These are phyloP conservation scores for Leptoxyphium fumago DNA, from an alignment of 2,329 filamentous ascomycete genomes.

Conservation along the genomic window DNA sequence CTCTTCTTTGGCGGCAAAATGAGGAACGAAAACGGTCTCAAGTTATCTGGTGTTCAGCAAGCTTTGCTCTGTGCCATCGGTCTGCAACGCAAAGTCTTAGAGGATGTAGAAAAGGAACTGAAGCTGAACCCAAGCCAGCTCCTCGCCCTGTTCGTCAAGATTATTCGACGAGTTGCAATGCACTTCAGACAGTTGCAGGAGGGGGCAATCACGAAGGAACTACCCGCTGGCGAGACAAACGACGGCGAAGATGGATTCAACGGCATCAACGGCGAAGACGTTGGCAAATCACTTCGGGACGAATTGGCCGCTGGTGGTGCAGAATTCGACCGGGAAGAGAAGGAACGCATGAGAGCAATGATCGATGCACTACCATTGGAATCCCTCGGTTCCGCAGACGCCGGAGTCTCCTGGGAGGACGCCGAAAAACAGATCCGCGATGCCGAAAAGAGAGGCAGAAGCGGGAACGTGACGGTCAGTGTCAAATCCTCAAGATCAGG, in stretches of 20 bases:
- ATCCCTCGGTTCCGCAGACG: conserved; percentile 45
- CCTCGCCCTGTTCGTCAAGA: conserved; percentile 94
- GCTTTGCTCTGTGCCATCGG: conserved; percentile 81
- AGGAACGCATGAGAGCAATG: conserved; percentile 68
- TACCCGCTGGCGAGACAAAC: conserved; percentile 22
- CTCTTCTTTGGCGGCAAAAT: conserved; percentile 77
- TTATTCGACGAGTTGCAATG: conserved; percentile 70
- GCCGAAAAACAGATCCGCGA: conserved; percentile 58
- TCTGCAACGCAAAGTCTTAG: conserved; percentile 77
- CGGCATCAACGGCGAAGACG: conserved; percentile 38
- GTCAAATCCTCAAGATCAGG: conserved; percentile 31
- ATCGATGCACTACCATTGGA: conserved; percentile 85
- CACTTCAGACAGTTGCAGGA: conserved; percentile 65
- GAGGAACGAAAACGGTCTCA: conserved; percentile 33
- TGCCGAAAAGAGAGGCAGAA: conserved; percentile 26
- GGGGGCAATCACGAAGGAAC: conserved; percentile 41
- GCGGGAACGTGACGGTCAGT: conserved; percentile 50
- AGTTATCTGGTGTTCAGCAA: conserved; percentile 68
- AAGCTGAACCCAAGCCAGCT: conserved; percentile 61
- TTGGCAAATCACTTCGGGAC: conserved; percentile 49
- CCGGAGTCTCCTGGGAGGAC: conserved; percentile 36
- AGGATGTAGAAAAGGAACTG: conserved; percentile 65
- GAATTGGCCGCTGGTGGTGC: conserved; percentile 76
- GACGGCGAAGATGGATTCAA: conserved; percentile 48
- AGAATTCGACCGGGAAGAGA: conserved; percentile 51